A percentile compares a stretch with the other conserved stretches of the same genome.
These are phyloP conservation scores for Galerina marginata DNA, from an alignment of 768 basidiomycete genomes.

Conservation along the genomic window DNA sequence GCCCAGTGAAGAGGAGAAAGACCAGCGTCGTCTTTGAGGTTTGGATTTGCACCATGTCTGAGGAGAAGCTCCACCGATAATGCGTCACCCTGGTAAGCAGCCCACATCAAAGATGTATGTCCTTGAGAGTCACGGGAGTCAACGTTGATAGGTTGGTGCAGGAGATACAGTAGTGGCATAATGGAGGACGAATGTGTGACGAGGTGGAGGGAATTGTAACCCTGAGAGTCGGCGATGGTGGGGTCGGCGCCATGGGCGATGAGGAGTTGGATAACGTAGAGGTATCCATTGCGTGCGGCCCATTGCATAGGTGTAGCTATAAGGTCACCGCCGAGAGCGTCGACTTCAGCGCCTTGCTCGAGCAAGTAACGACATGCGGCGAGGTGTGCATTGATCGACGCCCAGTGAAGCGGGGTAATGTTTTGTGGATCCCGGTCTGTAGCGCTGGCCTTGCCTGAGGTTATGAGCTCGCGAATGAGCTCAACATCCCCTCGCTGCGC, in stretches of 20 bases:
- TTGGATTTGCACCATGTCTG: conserved; percentile 83
- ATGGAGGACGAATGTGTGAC: conserved; percentile 94
- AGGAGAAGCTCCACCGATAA: conserved; percentile 91
- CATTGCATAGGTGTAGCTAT: conserved; percentile 96
- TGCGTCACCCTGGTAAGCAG: conserved; percentile 97
- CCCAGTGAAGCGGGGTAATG: conserved; percentile 97
- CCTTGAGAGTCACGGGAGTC: conserved; percentile 92
- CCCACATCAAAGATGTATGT: conserved; percentile 98
- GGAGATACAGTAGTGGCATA: conserved; percentile 90
- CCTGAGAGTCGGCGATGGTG: conserved; percentile 88
- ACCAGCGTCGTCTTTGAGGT: conserved; percentile 78
- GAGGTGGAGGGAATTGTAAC: conserved; percentile 95
- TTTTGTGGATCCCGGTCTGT: conserved; percentile 89
- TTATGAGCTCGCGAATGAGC: conserved; percentile 67
- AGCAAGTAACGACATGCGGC: conserved; percentile 85
- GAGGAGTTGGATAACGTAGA: conserved; percentile 93
- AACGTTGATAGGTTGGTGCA: conserved; percentile 92
- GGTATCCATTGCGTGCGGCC: conserved; percentile 96
- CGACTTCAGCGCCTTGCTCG: conserved; percentile 93
- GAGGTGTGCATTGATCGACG: conserved; percentile 96
- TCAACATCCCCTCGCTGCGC: conserved; percentile 86
- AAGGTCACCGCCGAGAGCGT: conserved; percentile 93
- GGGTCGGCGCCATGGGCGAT: conserved; percentile 92
- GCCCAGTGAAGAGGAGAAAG: conserved; percentile 96
- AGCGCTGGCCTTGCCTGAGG: conserved; percentile 70